Evolutionary conservation across 306 rosid genomes (phyloP).

Genomic region (Urtica urens): DNA sequence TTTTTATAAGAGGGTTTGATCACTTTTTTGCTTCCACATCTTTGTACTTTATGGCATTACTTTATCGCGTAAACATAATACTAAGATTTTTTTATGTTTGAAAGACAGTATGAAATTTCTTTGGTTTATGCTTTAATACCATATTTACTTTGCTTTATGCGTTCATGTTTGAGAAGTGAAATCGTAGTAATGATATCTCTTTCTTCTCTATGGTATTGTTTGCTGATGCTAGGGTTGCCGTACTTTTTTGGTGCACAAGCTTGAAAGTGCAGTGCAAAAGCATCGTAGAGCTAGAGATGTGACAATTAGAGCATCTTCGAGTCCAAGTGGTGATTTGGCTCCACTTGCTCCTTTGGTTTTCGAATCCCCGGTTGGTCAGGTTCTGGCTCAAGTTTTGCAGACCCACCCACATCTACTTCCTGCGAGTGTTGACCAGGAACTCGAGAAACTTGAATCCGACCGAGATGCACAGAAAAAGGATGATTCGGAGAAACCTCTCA

Average conservation of each 20-base stretch:
- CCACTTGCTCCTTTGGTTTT: conserved; percentile 67
- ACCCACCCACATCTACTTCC: conserved; percentile 82
- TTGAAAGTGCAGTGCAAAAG: conserved; percentile 33
- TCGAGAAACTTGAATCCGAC: conserved; percentile 69
- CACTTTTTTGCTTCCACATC: too few relatives aligned
- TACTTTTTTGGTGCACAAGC: conserved; percentile 43
- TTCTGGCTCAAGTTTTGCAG: conserved; percentile 76
- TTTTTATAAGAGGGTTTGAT: too few relatives aligned
- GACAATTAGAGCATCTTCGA: conserved; percentile 48
- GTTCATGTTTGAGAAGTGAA: too few relatives aligned
- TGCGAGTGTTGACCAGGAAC: conserved; percentile 79
- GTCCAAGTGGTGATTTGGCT: conserved; percentile 42
- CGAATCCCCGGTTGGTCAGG: conserved; percentile 81
- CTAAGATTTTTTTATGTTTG: too few relatives aligned
- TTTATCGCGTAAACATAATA: too few relatives aligned
- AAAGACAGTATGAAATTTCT: too few relatives aligned
- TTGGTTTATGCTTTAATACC: too few relatives aligned
- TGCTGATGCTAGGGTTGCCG: conserved; percentile 30
- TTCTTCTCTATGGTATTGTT: background rate
- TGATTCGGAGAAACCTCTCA: conserved; percentile 23
- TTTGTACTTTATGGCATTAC: too few relatives aligned
- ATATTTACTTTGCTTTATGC: too few relatives aligned
- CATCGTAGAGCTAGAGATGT: conserved; percentile 50
- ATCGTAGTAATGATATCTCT: background rate
- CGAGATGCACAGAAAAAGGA: conserved; percentile 43